Evolutionary conservation across 1,284 basidiomycete species (phyloP).

Genomic region (Ganoderma lucidum): DNA sequence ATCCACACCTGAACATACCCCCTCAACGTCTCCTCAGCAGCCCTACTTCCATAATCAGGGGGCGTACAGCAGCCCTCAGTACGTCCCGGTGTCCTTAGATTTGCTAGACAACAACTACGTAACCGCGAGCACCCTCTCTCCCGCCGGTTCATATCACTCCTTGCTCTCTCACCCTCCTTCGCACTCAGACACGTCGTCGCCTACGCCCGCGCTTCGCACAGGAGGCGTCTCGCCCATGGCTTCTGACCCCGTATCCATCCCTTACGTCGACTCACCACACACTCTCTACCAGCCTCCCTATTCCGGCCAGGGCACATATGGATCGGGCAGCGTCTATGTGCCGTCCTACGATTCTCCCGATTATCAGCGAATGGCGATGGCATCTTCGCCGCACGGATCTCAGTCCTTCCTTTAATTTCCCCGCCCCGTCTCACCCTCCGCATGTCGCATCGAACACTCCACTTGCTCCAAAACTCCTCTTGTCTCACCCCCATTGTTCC

Average conservation of each 20-base stretch:
- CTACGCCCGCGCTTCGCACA: conserved; percentile 21
- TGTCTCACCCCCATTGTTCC: neutral
- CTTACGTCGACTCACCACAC: conserved; percentile 22
- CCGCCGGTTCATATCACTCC: conserved; percentile 21
- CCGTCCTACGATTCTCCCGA: conserved; percentile 34
- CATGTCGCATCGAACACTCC: neutral
- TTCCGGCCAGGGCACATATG: conserved; percentile 20
- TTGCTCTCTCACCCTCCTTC: conserved; percentile 18
- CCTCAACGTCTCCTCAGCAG: conserved; percentile 17
- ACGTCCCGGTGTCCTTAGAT: conserved; percentile 16
- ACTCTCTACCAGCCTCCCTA: conserved; percentile 21
- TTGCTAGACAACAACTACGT: conserved; percentile 26
- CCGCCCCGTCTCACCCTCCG: neutral
- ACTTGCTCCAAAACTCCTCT: neutral
- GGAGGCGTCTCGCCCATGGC: conserved; percentile 21
- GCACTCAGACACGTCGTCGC: conserved; percentile 24
- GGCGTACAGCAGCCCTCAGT: conserved; percentile 19
- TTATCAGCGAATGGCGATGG: conserved; percentile 32
- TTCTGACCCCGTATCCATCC: conserved; percentile 13
- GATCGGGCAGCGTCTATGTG: conserved; percentile 17
- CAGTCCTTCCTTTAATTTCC: conserved; percentile 21
- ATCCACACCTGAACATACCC: conserved; percentile 14
- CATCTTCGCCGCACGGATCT: conserved; percentile 19
- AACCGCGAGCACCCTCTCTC: conserved; percentile 12
- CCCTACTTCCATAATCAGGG: conserved; percentile 26